Conservation (phyloP, 2,329 filamentous ascomycete species). For the Arthrobotrys sphaeroides region DNA sequence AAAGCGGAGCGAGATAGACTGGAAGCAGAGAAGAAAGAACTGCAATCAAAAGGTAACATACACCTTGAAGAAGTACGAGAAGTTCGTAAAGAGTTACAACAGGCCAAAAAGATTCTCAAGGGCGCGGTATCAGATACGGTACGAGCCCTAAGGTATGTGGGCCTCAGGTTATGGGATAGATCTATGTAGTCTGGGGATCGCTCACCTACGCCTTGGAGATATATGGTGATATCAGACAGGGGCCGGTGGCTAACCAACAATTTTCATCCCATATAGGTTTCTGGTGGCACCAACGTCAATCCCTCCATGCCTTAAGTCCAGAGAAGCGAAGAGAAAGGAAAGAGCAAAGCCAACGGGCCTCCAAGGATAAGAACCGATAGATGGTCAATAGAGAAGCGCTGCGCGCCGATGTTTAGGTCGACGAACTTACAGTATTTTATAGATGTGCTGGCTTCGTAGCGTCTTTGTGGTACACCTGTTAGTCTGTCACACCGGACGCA, state of each 20-base stretch:
- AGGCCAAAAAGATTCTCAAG: background rate
- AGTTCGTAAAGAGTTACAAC: background rate
- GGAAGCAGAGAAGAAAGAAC: background rate
- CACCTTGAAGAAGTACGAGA: background rate
- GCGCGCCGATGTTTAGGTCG: background rate
- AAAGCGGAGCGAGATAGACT: background rate
- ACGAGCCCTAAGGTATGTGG: background rate
- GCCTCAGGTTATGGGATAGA: background rate
- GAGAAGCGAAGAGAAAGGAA: background rate
- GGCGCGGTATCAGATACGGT: background rate
- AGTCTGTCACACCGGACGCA: too few relatives aligned
- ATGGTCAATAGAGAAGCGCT: background rate
- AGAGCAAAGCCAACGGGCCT: background rate
- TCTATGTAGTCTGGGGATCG: too few relatives aligned
- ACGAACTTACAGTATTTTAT: background rate
- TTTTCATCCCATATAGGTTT: background rate
- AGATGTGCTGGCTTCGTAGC: background rate
- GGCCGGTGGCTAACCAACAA: background rate
- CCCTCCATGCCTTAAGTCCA: background rate
- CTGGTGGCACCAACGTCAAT: background rate
- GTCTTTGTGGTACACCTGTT: too few relatives aligned
- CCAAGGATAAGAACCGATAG: background rate
- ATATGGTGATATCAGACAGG: background rate
- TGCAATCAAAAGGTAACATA: background rate
- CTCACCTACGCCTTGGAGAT: too few relatives aligned